These are phyloP conservation scores for Cinchona pubescens DNA, from an alignment of 257 asterid genomes.

Conservation along the genomic window DNA sequence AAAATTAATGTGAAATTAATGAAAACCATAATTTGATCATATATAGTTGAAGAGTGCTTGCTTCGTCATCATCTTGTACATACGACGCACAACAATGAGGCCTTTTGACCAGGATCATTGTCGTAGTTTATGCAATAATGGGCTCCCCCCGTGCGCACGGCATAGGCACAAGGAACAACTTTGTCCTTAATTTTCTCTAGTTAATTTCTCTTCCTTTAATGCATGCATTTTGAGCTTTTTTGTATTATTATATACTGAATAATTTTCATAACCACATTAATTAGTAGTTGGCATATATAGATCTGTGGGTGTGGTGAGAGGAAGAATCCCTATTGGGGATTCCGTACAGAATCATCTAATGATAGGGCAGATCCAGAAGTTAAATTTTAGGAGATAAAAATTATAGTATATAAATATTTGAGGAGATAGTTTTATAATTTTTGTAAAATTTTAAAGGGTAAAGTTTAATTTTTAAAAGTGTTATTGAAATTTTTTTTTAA, in stretches of 20 bases:
- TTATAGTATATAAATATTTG: too few relatives aligned
- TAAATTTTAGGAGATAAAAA: too few relatives aligned
- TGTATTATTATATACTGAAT: background rate
- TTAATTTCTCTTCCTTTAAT: background rate
- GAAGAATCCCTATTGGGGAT: too few relatives aligned
- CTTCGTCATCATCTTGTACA: background rate
- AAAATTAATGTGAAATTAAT: too few relatives aligned
- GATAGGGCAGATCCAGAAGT: too few relatives aligned
- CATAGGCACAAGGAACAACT: conserved; percentile 24
- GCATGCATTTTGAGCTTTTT: background rate
- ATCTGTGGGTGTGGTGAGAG: background rate
- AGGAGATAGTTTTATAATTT: too few relatives aligned
- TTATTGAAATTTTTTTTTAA: too few relatives aligned
- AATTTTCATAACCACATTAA: background rate
- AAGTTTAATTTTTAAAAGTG: too few relatives aligned
- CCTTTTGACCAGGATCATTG: conserved; percentile 48
- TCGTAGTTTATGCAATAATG: conserved; percentile 24
- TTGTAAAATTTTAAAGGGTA: too few relatives aligned
- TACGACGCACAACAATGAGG: conserved; percentile 3
- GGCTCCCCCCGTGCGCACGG: conserved; percentile 23
- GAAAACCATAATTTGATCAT: background rate
- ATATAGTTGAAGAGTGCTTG: background rate
- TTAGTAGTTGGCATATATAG: background rate
- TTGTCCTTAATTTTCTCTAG: conserved; percentile 29
- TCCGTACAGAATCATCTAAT: too few relatives aligned